These are phyloP conservation scores for Calycina herbarum DNA, from an alignment of 2,329 filamentous ascomycete genomes.

Conservation along the genomic window DNA sequence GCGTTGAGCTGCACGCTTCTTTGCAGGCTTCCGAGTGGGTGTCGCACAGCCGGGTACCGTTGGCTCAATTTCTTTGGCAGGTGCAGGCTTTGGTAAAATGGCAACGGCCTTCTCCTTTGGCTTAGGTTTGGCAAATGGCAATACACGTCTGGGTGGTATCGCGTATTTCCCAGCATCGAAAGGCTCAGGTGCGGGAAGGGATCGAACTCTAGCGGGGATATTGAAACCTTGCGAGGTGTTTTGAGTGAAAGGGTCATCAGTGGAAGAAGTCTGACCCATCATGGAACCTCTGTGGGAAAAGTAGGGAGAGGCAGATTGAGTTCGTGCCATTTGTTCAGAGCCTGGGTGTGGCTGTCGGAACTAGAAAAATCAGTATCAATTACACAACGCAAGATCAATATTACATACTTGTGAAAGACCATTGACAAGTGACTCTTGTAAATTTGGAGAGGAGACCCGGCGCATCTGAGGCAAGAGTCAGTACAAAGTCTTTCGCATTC, in stretches of 20 bases:
- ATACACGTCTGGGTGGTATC: background rate
- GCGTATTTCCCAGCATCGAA: background rate
- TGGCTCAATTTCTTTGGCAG: background rate
- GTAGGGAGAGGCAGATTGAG: slow-evolving; percentile 9
- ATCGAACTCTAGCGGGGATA: background rate
- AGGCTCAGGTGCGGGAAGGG: background rate
- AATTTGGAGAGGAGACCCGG: background rate
- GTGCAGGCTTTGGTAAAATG: background rate
- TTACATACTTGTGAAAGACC: background rate
- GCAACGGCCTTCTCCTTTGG: background rate
- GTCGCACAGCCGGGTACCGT: background rate
- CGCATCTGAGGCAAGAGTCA: slow-evolving; percentile 4
- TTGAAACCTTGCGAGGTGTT: background rate
- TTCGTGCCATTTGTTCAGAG: background rate
- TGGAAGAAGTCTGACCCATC: background rate
- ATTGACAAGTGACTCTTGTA: background rate
- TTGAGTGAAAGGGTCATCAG: slow-evolving; percentile 13
- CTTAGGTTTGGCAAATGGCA: background rate
- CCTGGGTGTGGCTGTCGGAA: background rate
- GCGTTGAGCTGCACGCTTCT: slow-evolving; percentile 22
- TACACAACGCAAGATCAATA: background rate
- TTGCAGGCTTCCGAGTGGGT: slow-evolving; percentile 19
- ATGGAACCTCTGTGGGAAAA: background rate
- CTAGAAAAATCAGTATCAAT: background rate
- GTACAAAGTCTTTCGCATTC: background rate